phyloP scores from a whole-genome alignment of 768 basidiomycete genomes.

The Coprinopsis sp. region DNA sequence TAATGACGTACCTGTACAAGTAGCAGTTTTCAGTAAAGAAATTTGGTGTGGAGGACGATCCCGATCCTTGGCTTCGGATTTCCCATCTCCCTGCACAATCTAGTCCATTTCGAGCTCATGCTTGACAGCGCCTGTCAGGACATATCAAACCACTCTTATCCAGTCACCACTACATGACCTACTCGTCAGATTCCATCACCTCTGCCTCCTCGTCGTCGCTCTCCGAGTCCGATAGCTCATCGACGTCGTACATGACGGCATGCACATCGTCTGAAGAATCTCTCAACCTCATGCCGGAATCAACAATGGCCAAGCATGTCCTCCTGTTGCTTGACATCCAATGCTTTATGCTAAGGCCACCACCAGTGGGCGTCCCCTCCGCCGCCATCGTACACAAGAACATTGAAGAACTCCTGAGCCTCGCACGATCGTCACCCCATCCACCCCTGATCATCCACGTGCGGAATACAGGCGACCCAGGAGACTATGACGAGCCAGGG shows the following conservation, averaged over 20 bases:
- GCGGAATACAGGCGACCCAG: constrained; percentile 57
- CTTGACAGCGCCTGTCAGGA: too few relatives aligned
- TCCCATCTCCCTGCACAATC: too few relatives aligned
- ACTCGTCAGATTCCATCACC: not conserved
- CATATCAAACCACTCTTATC: too few relatives aligned
- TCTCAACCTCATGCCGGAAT: not conserved
- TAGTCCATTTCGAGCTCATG: too few relatives aligned
- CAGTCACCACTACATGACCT: not conserved
- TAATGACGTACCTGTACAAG: too few relatives aligned
- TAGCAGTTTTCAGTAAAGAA: too few relatives aligned
- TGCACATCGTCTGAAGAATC: not conserved
- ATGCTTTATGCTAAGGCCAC: constrained; percentile 41
- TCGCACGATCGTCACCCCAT: constrained; percentile 43
- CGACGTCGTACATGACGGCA: too few relatives aligned
- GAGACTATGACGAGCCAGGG: constrained; percentile 56
- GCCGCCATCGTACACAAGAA: constrained; percentile 40
- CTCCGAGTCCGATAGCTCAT: not conserved
- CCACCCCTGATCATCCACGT: constrained; percentile 62
- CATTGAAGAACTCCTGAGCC: constrained; percentile 43
- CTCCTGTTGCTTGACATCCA: constrained; percentile 62
- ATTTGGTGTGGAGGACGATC: too few relatives aligned
- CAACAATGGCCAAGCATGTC: constrained; percentile 28
- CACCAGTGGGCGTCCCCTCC: constrained; percentile 47
- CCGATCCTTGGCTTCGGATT: too few relatives aligned
- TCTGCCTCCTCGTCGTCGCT: not conserved